phyloP scores from a whole-genome alignment of 768 basidiomycete genomes.

The Mrakia hoshinonis region DNA sequence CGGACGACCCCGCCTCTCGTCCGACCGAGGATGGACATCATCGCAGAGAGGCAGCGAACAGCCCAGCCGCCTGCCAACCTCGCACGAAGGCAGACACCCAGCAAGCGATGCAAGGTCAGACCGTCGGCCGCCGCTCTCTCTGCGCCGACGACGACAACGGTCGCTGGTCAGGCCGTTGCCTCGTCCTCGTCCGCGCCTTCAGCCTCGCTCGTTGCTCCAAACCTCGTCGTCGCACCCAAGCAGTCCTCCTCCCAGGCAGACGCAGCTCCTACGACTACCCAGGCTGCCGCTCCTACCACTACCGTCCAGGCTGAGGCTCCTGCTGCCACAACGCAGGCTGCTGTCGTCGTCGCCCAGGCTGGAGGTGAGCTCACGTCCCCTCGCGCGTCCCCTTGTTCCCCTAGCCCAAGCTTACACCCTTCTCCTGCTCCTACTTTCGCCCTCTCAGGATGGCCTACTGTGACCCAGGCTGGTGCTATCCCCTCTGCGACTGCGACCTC shows the following conservation, averaged over 20 bases:
- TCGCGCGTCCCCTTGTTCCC: not conserved
- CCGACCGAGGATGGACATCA: not conserved
- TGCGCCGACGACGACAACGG: not conserved
- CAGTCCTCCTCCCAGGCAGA: not conserved
- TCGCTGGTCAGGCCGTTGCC: no score
- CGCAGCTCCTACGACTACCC: not conserved
- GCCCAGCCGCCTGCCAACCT: not conserved
- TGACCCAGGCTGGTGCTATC: not conserved
- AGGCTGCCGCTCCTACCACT: not conserved
- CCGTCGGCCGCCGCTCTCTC: not conserved
- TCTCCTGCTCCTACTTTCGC: not conserved
- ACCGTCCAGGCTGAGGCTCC: not conserved
- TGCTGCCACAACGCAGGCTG: not conserved
- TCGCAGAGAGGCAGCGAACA: not conserved
- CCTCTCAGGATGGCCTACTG: slow-evolving; percentile 6
- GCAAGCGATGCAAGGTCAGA: not conserved
- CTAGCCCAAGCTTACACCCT: not conserved
- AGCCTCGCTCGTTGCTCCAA: not conserved
- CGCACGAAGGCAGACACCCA: not conserved
- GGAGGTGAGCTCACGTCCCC: not conserved
- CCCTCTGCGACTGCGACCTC: slow-evolving; percentile 9
- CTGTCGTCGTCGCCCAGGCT: not conserved
- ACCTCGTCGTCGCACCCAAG: not conserved
- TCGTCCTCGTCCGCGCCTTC: not conserved
- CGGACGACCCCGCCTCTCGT: not conserved